These are phyloP conservation scores for Eruca vesicaria DNA, from an alignment of 441 rosid species.

Conservation along the genomic window DNA sequence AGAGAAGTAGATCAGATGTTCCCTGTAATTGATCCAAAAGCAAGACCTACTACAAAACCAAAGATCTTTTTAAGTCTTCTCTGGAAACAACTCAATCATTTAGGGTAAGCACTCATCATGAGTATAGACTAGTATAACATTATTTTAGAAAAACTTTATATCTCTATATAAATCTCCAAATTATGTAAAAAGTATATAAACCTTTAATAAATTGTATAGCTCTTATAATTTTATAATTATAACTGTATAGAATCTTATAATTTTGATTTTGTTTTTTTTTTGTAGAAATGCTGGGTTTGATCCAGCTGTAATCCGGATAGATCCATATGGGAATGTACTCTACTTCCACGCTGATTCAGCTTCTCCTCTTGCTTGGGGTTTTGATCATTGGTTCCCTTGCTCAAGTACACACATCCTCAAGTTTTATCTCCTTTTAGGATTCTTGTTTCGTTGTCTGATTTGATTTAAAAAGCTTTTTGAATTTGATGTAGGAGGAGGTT, in stretches of 20 bases:
- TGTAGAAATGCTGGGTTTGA: conserved; percentile 96
- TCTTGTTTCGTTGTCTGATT: too few species aligned
- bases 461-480: too few species aligned
- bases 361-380: conserved; percentile 95
- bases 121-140: too few species aligned
- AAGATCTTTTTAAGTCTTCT: conserved; percentile 64
- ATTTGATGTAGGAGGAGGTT: conserved; percentile 73
- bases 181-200: too few species aligned
- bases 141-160: too few species aligned
- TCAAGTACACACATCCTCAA: conserved; percentile 45
- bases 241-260: too few species aligned
- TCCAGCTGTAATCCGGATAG: conserved; percentile 82
- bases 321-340: conserved; percentile 83
- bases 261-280: not conserved
- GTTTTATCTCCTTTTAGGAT: not conserved
- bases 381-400: conserved; percentile 97
- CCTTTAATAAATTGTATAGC: not conserved
- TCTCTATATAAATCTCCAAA: too few species aligned
- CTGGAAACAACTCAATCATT: conserved; percentile 90
- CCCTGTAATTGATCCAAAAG: conserved; percentile 67
- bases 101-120: conserved; percentile 58
- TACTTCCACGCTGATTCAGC: conserved; percentile 89
- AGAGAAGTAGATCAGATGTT: conserved; percentile 61
- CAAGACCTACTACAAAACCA: conserved; percentile 65
- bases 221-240: too few species aligned